Evolutionary conservation across 1,284 basidiomycete species (phyloP), one percentile per base, ranked within the genome.

Genomic region (Coniophora puteana): DNA sequence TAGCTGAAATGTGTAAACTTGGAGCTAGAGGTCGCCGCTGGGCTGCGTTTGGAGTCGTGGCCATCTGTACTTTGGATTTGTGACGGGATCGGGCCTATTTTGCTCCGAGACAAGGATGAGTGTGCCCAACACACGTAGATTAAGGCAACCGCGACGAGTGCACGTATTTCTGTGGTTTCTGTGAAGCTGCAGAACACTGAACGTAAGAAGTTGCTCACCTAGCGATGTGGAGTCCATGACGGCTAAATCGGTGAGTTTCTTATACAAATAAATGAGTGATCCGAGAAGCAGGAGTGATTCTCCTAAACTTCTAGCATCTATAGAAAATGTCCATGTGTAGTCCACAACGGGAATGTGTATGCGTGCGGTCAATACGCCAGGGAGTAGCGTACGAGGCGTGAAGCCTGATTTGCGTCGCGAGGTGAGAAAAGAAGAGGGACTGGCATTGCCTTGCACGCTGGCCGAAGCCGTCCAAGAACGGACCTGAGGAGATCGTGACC

Each of bases 41-140:
- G n/a, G n/a, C n/a, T 51, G 42, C 72, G 74, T 54, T 60, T 74
- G 25, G 43, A 51, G 14, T 76, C 75, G 32, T 71, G 72, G 40
- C 49, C 36, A 11, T 81, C 78, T n/a, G 57, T 43, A 23, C 68
- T 67, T 37, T 62, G 43, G 61, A 52, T 28, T 58, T 51, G 18
- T 54, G 48, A 41, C 34, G 51, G 51, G 36, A 50, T 43, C 43
- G 58, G 43, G 51, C 51, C 49, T 45, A 41, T 40, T 23, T 37
- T 37, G 35, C 49, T 43, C 50, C 48, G n/a, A 51, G 69, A 52
- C 54, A 66, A 58, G 53, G 66, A 62, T 43, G 72, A 72, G 54
- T 84, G 79, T 12, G 73, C 74, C 72, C 79, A 83, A 46, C 76
- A 57, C 47, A 78, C 70, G 63, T 89, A 87, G 43, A 81, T 55